A percentile compares a stretch with the other conserved stretches of the same genome.
These are phyloP conservation scores for Termitomyces sp. DNA, from an alignment of 768 basidiomycete genomes.

Conservation along the genomic window DNA sequence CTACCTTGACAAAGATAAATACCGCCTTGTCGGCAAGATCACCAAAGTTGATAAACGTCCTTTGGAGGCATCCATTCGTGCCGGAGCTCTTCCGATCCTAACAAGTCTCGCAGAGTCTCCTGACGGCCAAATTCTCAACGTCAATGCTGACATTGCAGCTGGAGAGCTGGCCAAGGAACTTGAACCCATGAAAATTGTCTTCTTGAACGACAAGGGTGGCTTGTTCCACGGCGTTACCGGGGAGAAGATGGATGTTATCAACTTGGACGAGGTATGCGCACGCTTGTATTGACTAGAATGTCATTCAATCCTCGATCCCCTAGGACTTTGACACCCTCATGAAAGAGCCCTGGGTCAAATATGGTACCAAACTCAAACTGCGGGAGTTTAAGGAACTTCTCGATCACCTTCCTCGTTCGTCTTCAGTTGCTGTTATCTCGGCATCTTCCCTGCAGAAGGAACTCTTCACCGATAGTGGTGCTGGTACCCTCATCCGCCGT, in stretches of 20 bases:
- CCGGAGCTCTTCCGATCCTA: slow-evolving; percentile 93
- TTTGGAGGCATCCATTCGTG: slow-evolving; percentile 93
- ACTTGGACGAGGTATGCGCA: slow-evolving; percentile 81
- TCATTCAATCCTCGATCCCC: background rate
- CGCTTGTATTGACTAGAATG: background rate
- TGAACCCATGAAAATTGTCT: slow-evolving; percentile 98
- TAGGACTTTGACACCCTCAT: slow-evolving; percentile 94
- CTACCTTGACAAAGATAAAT: slow-evolving; percentile 92
- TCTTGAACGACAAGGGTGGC: slow-evolving; percentile 97
- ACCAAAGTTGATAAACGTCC: slow-evolving; percentile 94
- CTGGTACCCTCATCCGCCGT: slow-evolving; percentile 95
- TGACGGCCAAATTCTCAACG: slow-evolving; percentile 98
- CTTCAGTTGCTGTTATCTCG: slow-evolving; percentile 97
- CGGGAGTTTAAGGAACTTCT: slow-evolving; percentile 99
- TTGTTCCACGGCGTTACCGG: slow-evolving; percentile 97
- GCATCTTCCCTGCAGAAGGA: slow-evolving; percentile 92
- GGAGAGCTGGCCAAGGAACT: slow-evolving; percentile 97
- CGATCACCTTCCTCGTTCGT: slow-evolving; percentile 95
- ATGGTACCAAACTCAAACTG: slow-evolving; percentile 97
- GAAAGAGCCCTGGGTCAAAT: slow-evolving; percentile 99
- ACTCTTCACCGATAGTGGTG: slow-evolving; percentile 96
- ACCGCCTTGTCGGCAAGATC: slow-evolving; percentile 93
- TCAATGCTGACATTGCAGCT: slow-evolving; percentile 98
- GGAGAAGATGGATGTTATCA: slow-evolving; percentile 94
- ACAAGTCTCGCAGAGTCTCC: slow-evolving; percentile 91